phyloP scores from a whole-genome alignment of 2,329 filamentous ascomycete species.

The Fusarium napiforme region DNA sequence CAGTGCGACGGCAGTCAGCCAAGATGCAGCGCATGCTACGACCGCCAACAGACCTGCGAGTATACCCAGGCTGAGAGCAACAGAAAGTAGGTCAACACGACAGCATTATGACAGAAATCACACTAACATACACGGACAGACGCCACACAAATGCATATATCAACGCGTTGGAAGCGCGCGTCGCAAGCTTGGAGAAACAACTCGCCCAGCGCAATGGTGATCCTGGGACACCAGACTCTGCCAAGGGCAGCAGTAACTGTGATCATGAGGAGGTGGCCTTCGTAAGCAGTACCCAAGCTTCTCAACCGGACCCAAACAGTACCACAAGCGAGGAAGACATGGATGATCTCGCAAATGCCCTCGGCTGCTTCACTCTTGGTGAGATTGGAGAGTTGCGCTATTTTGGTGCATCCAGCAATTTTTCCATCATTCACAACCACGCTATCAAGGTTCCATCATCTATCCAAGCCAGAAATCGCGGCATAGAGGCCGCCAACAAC shows the following conservation, averaged over 20 bases:
- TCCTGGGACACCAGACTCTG: not conserved
- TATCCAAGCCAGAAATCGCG: not conserved
- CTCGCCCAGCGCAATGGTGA: not conserved
- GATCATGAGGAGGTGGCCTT: not conserved
- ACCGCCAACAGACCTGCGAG: constrained; percentile 5
- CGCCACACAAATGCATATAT: constrained; percentile 12
- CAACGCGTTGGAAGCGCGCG: constrained; percentile 4
- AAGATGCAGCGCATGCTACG: constrained; percentile 2
- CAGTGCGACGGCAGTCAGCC: constrained; percentile 11
- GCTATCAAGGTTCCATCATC: constrained; percentile 6
- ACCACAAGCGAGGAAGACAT: not conserved
- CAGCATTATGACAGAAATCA: rapidly evolving
- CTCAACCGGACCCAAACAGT: not conserved
- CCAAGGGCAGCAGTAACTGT: not conserved
- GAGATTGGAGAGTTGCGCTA: constrained; percentile 12
- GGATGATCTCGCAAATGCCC: not conserved
- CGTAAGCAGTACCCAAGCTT: not conserved
- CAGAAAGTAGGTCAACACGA: not conserved
- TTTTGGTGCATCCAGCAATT: constrained; percentile 10
- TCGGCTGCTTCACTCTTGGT: constrained; percentile 5
- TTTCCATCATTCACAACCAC: constrained; percentile 10
- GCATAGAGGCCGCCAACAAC: not conserved
- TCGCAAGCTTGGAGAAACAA: not conserved
- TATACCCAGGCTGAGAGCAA: constrained; percentile 12
- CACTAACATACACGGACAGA: not conserved